Conservation (phyloP, 2,329 filamentous ascomycete species). For the Huntiella decipiens region DNA sequence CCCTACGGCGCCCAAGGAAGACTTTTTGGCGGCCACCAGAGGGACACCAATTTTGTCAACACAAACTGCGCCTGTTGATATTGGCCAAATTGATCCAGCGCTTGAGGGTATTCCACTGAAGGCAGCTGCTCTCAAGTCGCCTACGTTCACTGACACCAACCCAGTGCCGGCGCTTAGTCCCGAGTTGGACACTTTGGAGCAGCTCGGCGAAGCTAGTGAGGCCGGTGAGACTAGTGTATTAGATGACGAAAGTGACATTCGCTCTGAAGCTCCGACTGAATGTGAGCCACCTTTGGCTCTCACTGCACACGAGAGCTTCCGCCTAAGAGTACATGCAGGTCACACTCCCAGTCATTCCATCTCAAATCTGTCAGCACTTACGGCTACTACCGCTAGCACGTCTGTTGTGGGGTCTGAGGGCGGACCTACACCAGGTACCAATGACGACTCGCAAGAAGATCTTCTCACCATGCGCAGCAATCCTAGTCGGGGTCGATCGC, state of each 20-base stretch:
- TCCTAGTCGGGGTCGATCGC: no score
- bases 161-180: neutral
- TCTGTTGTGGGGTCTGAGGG: slow-evolving; percentile 5
- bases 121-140: slow-evolving; percentile 30
- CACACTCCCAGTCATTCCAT: slow-evolving; percentile 44
- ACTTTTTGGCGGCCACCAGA: slow-evolving; percentile 19
- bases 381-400: slow-evolving; percentile 11
- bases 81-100: slow-evolving; percentile 36
- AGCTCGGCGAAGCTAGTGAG: neutral
- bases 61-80: slow-evolving; percentile 30
- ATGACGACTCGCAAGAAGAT: no score
- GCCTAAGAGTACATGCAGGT: slow-evolving; percentile 42
- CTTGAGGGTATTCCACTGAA: slow-evolving; percentile 42
- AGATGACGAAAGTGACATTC: neutral
- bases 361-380: slow-evolving; percentile 26
- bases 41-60: neutral
- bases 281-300: slow-evolving; percentile 28
- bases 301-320: slow-evolving; percentile 27
- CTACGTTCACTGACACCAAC: slow-evolving; percentile 28
- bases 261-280: neutral
- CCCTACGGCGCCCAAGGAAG: slow-evolving; percentile 13
- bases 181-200: neutral
- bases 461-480: no score
- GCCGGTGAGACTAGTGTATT: neutral
- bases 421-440: slow-evolving; percentile 8